A percentile compares a stretch with the other conserved stretches of the same genome.
phyloP scores from a whole-genome alignment of 1,139 yeast species.

The Saccharomycopsis hybrid region DNA sequence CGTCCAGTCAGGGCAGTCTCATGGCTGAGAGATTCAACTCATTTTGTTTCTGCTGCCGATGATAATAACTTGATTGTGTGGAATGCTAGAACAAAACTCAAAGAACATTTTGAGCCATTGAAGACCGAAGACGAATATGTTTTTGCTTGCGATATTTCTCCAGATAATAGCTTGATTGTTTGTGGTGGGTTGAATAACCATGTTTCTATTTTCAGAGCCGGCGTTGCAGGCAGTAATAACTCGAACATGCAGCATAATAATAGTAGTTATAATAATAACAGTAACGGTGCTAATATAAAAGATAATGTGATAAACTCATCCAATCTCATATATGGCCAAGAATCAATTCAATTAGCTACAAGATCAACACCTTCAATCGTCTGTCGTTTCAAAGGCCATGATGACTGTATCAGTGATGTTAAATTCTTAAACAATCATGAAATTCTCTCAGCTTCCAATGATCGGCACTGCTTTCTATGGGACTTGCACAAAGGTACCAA shows the following conservation, averaged over 20 bases:
- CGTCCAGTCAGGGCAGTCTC: constrained; percentile 64
- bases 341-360: constrained; percentile 2
- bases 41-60: constrained; percentile 69
- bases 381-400: constrained; percentile 49
- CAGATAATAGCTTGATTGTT: constrained; percentile 59
- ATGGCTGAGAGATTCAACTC: constrained; percentile 60
- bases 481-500: constrained; percentile 58
- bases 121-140: constrained; percentile 67
- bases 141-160: constrained; percentile 66
- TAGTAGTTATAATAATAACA: constrained; percentile 3
- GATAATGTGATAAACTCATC: not conserved
- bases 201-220: constrained; percentile 58
- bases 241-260: too few relatives aligned
- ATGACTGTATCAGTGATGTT: constrained; percentile 75
- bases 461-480: constrained; percentile 77
- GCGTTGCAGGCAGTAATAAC: too few relatives aligned
- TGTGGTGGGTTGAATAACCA: constrained; percentile 80
- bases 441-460: constrained; percentile 76
- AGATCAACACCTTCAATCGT: constrained; percentile 20
- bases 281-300: constrained; percentile 10
- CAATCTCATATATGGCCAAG: constrained; percentile 3
- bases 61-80: constrained; percentile 83
- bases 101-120: constrained; percentile 54
- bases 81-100: constrained; percentile 73
- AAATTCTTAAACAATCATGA: constrained; percentile 52